A percentile compares a stretch with the other conserved stretches of the same genome.
phyloP scores from a whole-genome alignment of 768 basidiomycete genomes.

The Termitomyces sp. region DNA sequence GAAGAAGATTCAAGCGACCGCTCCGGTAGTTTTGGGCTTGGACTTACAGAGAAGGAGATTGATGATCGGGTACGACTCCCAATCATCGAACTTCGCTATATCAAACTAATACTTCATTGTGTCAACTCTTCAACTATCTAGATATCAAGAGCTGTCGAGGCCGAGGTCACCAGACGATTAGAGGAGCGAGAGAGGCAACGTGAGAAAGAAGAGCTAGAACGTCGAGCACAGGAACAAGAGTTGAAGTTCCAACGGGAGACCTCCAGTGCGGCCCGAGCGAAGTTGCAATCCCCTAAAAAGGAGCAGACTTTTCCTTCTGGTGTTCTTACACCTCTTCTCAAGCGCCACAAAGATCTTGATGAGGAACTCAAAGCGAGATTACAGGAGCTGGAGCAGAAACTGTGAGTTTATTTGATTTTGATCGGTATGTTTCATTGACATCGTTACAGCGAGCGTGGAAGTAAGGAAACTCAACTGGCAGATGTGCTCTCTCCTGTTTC shows the following conservation, averaged over 20 bases:
- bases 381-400: slow-evolving; percentile 65
- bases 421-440: not conserved
- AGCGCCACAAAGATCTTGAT: slow-evolving; percentile 63
- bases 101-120: not conserved
- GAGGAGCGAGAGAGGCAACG: slow-evolving; percentile 39
- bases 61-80: slow-evolving; percentile 55
- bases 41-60: slow-evolving; percentile 64
- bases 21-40: slow-evolving; percentile 29
- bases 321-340: slow-evolving; percentile 56
- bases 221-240: slow-evolving; percentile 26
- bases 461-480: slow-evolving; percentile 53
- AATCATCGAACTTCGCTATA: not conserved
- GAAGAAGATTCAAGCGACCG: slow-evolving; percentile 22
- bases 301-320: slow-evolving; percentile 37
- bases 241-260: slow-evolving; percentile 17
- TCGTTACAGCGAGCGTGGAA: slow-evolving; percentile 47
- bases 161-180: slow-evolving; percentile 63
- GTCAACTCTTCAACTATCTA: slow-evolving; percentile 16
- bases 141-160: slow-evolving; percentile 73
- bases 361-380: slow-evolving; percentile 59
- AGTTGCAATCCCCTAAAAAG: slow-evolving; percentile 29
- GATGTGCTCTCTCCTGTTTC: slow-evolving; percentile 66
- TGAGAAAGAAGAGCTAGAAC: slow-evolving; percentile 31
- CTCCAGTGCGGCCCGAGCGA: slow-evolving; percentile 17
- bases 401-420: slow-evolving; percentile 42